phyloP scores from a whole-genome alignment of 176 grass and related monocot species.

The Saccharum spontaneum region DNA sequence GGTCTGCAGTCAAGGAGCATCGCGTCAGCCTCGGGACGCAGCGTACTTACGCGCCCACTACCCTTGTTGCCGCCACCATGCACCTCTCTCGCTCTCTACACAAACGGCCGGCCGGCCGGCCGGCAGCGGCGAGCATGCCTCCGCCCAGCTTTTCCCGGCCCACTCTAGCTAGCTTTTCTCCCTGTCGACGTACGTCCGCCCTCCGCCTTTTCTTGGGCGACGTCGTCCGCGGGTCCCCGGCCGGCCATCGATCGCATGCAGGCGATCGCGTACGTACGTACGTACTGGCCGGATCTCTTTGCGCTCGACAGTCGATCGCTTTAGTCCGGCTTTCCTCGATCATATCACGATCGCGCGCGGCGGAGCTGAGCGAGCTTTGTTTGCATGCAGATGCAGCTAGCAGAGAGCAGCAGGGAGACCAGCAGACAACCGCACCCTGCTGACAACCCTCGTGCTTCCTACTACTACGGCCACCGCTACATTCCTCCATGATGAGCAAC shows the following conservation, averaged over 20 bases:
- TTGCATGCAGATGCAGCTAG: not conserved
- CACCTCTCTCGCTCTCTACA: not conserved
- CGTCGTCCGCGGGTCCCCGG: not conserved
- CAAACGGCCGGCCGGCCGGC: not conserved
- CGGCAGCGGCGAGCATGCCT: slow-evolving; percentile 32
- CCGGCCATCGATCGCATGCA: not conserved
- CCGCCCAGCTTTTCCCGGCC: slow-evolving; percentile 4
- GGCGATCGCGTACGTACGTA: slow-evolving; percentile 16
- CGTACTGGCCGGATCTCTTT: not conserved
- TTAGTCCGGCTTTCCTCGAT: not conserved
- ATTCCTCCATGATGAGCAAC: not conserved
- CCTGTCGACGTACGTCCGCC: too few relatives aligned
- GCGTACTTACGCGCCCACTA: not conserved
- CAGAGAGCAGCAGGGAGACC: not conserved
- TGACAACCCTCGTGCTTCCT: slow-evolving; percentile 44
- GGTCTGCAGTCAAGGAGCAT: slow-evolving; percentile 47
- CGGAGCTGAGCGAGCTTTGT: not conserved
- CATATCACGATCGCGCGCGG: not conserved
- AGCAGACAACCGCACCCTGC: slow-evolving; percentile 28
- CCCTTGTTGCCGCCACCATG: not conserved
- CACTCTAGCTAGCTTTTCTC: not conserved
- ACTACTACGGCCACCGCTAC: not conserved
- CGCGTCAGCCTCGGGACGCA: slow-evolving; percentile 51
- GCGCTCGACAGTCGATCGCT: not conserved
- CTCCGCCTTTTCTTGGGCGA: not conserved